Evolutionary conservation across 1,284 basidiomycete genomes (phyloP), one percentile per base, ranked within the genome.

Genomic region (Mycena citricolor): DNA sequence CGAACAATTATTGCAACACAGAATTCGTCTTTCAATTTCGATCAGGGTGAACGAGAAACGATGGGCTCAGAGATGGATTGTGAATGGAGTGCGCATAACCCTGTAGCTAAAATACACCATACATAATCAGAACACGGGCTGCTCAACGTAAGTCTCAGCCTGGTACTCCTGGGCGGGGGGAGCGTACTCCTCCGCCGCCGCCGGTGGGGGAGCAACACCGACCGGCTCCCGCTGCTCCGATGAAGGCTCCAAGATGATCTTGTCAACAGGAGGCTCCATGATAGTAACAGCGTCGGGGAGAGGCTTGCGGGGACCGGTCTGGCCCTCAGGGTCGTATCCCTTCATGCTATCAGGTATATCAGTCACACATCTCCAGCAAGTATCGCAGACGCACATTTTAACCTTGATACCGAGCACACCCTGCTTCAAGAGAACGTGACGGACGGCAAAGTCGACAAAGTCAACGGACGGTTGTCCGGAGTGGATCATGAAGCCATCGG

Each of bases 371-470:
- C 5, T 6, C 26, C 4, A 29, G 17, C 16, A 21, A 36, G 17
- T 32, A 7, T 13, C 17, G 14, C 17, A 12, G 16, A 68, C 88
- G 58, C 61, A 93, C 91, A 99, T 99, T 78, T 99, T 99, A 67
- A 99, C 97, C 75, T 99, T 99, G 80, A 99, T 98, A 66, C 97
- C 97, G 57, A 99, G 84, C 50, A 99, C 97, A 86, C 97, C 97
- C 72, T 99, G 97, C 65, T 93, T 89, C 62, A 99, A 86, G 62
- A 99, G 82, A 60, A 99, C 97, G 79, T 99, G 97, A 60, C 97
- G 86, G 63, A 98, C 94, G 53, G 97, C 97, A 63, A 93, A 84
- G 77, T 99, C 95, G 52, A 99, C 94, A 62, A 95, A 99, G 70
- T 99, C 97, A 53, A 86, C 77, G 46, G 85, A 87, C 61, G 97